A percentile compares a stretch with the other conserved stretches of the same genome.
Conservation (phyloP, 2,329 filamentous ascomycete species). For the Fusarium nurragi region DNA sequence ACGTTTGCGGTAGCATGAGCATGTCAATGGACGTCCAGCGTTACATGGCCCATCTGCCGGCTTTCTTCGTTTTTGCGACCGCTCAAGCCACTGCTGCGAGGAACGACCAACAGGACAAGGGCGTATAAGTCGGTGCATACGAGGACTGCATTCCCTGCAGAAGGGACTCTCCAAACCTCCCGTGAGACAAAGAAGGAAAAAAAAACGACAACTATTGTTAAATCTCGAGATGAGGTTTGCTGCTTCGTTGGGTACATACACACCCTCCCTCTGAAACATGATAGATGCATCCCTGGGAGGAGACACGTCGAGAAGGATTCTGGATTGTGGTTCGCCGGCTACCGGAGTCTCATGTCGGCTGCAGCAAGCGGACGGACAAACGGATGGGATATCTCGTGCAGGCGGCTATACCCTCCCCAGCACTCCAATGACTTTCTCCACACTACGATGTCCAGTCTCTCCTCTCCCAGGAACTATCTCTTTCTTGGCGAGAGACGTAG, state of each 20-base stretch:
- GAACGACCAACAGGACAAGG: background rate
- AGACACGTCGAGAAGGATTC: background rate
- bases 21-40: slow-evolving; percentile 13
- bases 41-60: slow-evolving; percentile 42
- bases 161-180: slow-evolving; percentile 20
- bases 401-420: background rate
- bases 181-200: background rate
- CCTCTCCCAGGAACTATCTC: background rate
- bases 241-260: background rate
- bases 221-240: background rate
- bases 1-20: background rate
- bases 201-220: background rate
- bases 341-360: slow-evolving; percentile 11
- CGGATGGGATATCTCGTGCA: slow-evolving; percentile 27
- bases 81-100: slow-evolving; percentile 2
- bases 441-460: background rate
- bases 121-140: slow-evolving; percentile 10
- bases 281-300: background rate
- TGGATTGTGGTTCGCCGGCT: slow-evolving; percentile 27
- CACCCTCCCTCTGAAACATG: slow-evolving; percentile 16
- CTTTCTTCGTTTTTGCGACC: background rate
- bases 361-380: slow-evolving; percentile 35
- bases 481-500: slow-evolving; percentile 25
- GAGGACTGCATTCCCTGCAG: slow-evolving; percentile 26
- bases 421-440: slow-evolving; percentile 5